Evolutionary conservation across 1,139 yeast species (phyloP).

Genomic region (Hansenula lynferdii): DNA sequence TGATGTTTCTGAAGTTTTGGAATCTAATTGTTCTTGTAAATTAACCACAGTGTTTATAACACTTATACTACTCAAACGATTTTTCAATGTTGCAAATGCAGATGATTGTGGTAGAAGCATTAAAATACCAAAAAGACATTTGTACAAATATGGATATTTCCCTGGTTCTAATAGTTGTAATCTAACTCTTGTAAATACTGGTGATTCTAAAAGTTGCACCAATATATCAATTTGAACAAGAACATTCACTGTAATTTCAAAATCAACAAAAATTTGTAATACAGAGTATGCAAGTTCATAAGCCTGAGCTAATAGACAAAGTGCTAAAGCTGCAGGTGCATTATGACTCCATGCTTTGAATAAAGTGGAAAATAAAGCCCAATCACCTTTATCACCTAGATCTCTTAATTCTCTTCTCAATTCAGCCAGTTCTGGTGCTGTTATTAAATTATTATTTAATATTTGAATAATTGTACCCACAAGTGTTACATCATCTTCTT

Average conservation of each 20-base stretch:
- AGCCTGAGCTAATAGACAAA: slow-evolving; percentile 83
- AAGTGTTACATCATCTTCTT: slow-evolving; percentile 62
- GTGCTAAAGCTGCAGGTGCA: slow-evolving; percentile 81
- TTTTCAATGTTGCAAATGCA: slow-evolving; percentile 80
- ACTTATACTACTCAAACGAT: slow-evolving; percentile 50
- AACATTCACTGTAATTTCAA: slow-evolving; percentile 67
- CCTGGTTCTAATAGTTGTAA: slow-evolving; percentile 86
- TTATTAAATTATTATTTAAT: slow-evolving; percentile 79
- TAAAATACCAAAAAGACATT: slow-evolving; percentile 84
- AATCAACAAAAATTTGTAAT: slow-evolving; percentile 67
- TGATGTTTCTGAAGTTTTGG: not conserved
- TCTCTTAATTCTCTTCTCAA: slow-evolving; percentile 65
- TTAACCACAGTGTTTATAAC: slow-evolving; percentile 16
- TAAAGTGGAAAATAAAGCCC: slow-evolving; percentile 66
- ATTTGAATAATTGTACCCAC: slow-evolving; percentile 82
- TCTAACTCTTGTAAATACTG: slow-evolving; percentile 84
- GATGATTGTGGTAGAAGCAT: slow-evolving; percentile 95
- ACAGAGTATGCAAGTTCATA: slow-evolving; percentile 85
- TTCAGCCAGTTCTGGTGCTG: slow-evolving; percentile 74
- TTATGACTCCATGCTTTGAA: slow-evolving; percentile 94
- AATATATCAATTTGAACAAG: slow-evolving; percentile 76
- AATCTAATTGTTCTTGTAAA: not conserved
- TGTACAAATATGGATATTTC: slow-evolving; percentile 74
- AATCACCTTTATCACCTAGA: slow-evolving; percentile 48
- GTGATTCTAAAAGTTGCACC: slow-evolving; percentile 79